Conservation (phyloP, 176 grass and related monocot species). For the Tillandsia fasciculata region DNA sequence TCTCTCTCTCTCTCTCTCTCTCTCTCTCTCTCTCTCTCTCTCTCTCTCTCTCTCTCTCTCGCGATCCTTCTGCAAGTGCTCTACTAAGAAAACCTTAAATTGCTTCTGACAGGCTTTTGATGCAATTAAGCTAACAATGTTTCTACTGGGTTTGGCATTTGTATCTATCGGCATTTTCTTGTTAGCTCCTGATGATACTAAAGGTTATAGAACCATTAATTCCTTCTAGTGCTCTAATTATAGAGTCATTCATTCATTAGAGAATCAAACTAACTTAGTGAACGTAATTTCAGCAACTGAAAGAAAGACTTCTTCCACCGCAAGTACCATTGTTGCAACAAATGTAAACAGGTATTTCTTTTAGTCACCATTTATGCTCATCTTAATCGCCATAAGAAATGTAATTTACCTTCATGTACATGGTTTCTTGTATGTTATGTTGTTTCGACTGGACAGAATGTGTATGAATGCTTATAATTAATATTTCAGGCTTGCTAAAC, state of each 20-base stretch:
- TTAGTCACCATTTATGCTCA: not conserved
- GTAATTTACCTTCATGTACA: not conserved
- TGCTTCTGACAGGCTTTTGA: conserved; percentile 60
- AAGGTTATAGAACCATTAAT: conserved; percentile 48
- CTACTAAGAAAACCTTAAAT: conserved; percentile 6
- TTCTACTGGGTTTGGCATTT: conserved; percentile 71
- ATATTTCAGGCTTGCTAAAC: conserved; percentile 40
- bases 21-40: too few species aligned
- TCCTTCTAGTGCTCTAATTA: conserved; percentile 12
- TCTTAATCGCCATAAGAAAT: conserved; percentile 4
- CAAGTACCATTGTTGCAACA: conserved; percentile 27
- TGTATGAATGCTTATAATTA: not conserved
- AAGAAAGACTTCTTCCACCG: conserved; percentile 30
- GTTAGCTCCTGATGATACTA: conserved; percentile 77
- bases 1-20: too few species aligned
- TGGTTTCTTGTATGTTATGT: not conserved
- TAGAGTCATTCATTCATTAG: not conserved
- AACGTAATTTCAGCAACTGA: conserved; percentile 38
- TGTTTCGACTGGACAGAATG: not conserved
- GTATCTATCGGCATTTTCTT: conserved; percentile 94
- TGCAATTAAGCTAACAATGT: conserved; percentile 87
- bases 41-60: too few species aligned
- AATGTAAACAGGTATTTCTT: conserved; percentile 59
- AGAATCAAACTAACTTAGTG: conserved; percentile 22
- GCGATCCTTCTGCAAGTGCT: not conserved